A percentile compares a stretch with the other conserved stretches of the same genome.
phyloP scores from a whole-genome alignment of 345 rosid genomes.

The Pugionium cornutum region DNA sequence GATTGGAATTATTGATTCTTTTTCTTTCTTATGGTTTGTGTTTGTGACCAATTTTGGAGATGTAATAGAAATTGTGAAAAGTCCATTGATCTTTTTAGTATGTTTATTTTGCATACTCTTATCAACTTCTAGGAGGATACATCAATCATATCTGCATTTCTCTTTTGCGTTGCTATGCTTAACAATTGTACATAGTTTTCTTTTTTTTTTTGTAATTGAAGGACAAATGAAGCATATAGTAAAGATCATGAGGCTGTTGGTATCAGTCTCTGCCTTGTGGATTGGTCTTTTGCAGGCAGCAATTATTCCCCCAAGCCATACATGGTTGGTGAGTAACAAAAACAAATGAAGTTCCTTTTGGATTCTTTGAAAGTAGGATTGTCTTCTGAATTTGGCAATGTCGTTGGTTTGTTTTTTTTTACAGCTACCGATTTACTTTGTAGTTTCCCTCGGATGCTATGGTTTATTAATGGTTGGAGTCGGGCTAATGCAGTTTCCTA shows the following conservation, averaged over 20 bases:
- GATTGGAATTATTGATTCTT: not conserved
- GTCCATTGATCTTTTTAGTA: not conserved
- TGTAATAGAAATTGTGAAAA: not conserved
- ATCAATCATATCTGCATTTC: not conserved
- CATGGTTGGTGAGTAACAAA: constrained; percentile 56
- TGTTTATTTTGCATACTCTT: not conserved
- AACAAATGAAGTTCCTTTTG: not conserved
- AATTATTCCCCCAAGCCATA: constrained; percentile 45
- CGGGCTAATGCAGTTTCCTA: too few relatives aligned
- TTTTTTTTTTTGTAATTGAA: not conserved
- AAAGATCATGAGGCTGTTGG: constrained; percentile 38
- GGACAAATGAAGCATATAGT: not conserved
- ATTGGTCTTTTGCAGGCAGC: constrained; percentile 58
- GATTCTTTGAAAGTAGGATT: not conserved
- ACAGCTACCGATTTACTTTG: constrained; percentile 61
- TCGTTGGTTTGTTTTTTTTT: constrained; percentile 1
- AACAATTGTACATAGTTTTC: not conserved
- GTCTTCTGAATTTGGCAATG: not conserved
- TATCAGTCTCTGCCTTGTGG: constrained; percentile 55
- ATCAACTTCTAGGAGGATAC: not conserved
- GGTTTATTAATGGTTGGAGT: too few relatives aligned
- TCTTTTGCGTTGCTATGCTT: not conserved
- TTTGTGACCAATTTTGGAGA: not conserved
- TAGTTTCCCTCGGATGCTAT: too few relatives aligned
- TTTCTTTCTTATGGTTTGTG: not conserved